Conservation (phyloP, 306 rosid genomes). For the Vigna mungo region DNA sequence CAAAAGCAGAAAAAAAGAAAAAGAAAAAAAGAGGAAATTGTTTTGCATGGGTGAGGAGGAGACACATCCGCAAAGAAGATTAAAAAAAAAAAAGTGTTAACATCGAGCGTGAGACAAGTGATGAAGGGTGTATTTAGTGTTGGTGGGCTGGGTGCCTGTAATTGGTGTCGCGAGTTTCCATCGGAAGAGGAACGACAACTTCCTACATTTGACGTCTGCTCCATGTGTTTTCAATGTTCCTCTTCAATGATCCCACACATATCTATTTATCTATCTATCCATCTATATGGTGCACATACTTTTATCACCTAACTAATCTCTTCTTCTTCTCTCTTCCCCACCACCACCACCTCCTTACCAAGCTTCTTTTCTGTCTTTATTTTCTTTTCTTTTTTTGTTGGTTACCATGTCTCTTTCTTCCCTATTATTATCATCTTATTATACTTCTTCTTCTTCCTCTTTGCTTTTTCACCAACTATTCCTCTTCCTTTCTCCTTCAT, state of each 20-base stretch:
- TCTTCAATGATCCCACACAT: conserved; percentile 37
- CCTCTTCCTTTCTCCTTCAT: too few species aligned
- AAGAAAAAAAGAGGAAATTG: neutral
- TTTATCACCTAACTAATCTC: conserved; percentile 27
- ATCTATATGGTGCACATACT: neutral
- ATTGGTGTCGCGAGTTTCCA: conserved; percentile 36
- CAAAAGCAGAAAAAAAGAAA: too few species aligned
- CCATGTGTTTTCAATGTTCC: conserved; percentile 44
- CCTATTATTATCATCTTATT: conserved; percentile 28
- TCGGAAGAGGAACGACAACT: conserved; percentile 38
- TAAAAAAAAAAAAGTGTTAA: neutral
- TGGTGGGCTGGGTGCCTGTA: conserved; percentile 33
- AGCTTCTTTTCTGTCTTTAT: conserved; percentile 29
- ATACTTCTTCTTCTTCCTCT: neutral
- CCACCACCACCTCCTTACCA: conserved; percentile 31
- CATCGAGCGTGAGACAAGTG: conserved; percentile 32
- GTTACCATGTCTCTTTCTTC: conserved; percentile 47
- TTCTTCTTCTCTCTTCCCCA: conserved; percentile 11
- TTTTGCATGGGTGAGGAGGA: conserved; percentile 36
- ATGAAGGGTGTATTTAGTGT: conserved; percentile 39
- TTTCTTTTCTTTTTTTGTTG: conserved; percentile 32
- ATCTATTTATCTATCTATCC: too few species aligned
- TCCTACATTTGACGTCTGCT: conserved; percentile 44
- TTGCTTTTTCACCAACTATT: conserved; percentile 4
- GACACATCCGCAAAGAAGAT: conserved; percentile 26